Evolutionary conservation across 1,284 basidiomycete genomes (phyloP).

Genomic region (Ustilago xerochloae): DNA sequence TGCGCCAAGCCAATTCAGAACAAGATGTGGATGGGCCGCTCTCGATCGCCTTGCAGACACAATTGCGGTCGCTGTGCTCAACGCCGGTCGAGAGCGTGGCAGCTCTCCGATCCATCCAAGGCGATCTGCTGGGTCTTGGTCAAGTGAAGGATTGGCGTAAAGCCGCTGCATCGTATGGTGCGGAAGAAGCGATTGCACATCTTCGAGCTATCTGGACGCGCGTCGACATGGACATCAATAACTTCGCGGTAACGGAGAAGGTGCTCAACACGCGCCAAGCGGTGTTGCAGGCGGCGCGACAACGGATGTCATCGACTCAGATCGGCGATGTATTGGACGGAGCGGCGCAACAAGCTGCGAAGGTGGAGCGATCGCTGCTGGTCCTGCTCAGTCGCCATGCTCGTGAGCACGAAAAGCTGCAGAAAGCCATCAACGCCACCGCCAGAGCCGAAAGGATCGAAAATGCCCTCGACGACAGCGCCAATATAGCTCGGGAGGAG

Average conservation of each 20-base stretch:
- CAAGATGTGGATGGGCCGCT: slow-evolving; percentile 26
- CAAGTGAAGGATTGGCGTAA: slow-evolving; percentile 46
- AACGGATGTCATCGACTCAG: slow-evolving; percentile 76
- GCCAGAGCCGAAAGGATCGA: slow-evolving; percentile 77
- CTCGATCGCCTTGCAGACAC: slow-evolving; percentile 16
- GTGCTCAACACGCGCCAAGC: slow-evolving; percentile 85
- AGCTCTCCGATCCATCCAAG: slow-evolving; percentile 21
- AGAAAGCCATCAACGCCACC: slow-evolving; percentile 87
- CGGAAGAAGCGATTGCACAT: slow-evolving; percentile 38
- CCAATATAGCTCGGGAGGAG: slow-evolving; percentile 76
- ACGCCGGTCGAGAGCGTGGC: slow-evolving; percentile 36
- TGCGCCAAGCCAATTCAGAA: slow-evolving; percentile 71
- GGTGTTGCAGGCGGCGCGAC: slow-evolving; percentile 77
- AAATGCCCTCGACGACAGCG: slow-evolving; percentile 56
- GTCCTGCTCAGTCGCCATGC: slow-evolving; percentile 81
- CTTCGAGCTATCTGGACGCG: slow-evolving; percentile 22
- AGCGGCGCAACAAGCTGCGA: slow-evolving; percentile 72
- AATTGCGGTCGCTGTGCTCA: slow-evolving; percentile 41
- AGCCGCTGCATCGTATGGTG: slow-evolving; percentile 11
- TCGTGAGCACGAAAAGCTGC: slow-evolving; percentile 76
- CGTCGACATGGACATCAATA: slow-evolving; percentile 1
- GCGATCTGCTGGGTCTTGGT: slow-evolving; percentile 47
- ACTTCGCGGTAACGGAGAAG: slow-evolving; percentile 79
- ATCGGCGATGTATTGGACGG: slow-evolving; percentile 78
- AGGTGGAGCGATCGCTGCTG: slow-evolving; percentile 79